phyloP scores from a whole-genome alignment of 2,329 filamentous ascomycete species.

The Neoascochyta sp. region DNA sequence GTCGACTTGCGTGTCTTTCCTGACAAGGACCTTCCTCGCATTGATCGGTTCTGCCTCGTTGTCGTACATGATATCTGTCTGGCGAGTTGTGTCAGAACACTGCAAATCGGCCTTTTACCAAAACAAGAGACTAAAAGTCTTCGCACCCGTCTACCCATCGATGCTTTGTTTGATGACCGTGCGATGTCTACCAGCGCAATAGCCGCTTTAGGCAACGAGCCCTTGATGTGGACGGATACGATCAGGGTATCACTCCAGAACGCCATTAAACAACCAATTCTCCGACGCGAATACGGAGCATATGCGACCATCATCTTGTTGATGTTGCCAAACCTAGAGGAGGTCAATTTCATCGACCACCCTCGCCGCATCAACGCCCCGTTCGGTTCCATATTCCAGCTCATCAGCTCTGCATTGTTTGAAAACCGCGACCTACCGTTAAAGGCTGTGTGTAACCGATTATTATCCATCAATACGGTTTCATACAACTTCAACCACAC shows the following conservation, averaged over 20 bases:
- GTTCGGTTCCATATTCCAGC: too few relatives aligned
- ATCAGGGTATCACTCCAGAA: slow-evolving; percentile 17
- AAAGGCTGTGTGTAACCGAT: slow-evolving; percentile 5
- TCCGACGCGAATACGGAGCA: slow-evolving; percentile 26
- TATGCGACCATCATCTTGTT: slow-evolving; percentile 23
- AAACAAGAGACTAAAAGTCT: slow-evolving; percentile 9
- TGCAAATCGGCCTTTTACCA: slow-evolving; percentile 19
- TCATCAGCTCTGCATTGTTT: slow-evolving; percentile 17
- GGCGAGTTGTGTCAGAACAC: slow-evolving; percentile 16
- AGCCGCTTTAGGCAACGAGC: slow-evolving; percentile 10
- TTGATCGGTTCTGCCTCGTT: slow-evolving; percentile 24
- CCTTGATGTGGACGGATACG: slow-evolving; percentile 13
- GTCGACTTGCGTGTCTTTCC: slow-evolving; percentile 19
- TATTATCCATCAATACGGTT: slow-evolving; percentile 16
- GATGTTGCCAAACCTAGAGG: slow-evolving; percentile 16
- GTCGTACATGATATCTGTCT: slow-evolving; percentile 14
- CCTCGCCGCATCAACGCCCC: too few relatives aligned
- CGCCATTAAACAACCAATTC: slow-evolving; percentile 12
- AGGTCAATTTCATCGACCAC: too few relatives aligned
- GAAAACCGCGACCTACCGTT: slow-evolving; percentile 13
- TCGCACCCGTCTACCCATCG: slow-evolving; percentile 15
- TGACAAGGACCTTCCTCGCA: slow-evolving; percentile 16
- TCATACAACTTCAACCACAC: slow-evolving; percentile 19
- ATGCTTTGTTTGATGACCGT: slow-evolving; percentile 12
- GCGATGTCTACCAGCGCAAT: slow-evolving; percentile 12